Evolutionary conservation across 768 basidiomycete species (phyloP), one percentile per base, ranked within the genome.

Genomic region (Pluteus cervinus): DNA sequence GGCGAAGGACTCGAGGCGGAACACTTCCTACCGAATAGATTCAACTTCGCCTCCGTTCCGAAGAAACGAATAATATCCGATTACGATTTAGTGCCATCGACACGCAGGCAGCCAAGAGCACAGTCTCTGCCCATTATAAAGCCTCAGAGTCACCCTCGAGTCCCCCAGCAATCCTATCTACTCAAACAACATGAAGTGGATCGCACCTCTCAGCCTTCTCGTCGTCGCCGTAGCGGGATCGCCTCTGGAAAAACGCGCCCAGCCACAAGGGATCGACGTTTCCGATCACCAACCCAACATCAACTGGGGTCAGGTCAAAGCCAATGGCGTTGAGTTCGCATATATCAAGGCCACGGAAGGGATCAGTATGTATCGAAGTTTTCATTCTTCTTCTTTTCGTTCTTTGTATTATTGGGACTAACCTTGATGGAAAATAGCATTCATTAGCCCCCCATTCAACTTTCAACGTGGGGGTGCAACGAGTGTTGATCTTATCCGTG

Each of bases 291-390:
- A 81, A 42, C 48, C 62, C 9, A 49, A 44, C 44, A 53, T 81
- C 25, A 58, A 79, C 51, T 81, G 76, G 76, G 57, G 48, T 25
- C 60, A 64, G 3, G 71, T 78, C 43, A 66, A 60, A 42, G 51
- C 65, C 9, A 72, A 73, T 42, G 79, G 75, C 3, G 52, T 79
- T 22, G 40, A 59, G 9, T 82, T 79, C 46, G 74, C 60, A 3
- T 81, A 68, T 49, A 80, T 82, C 68, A 82, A 81, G 51, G 80
- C 79, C 7, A 82, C 79, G 3, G 79, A 82, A 51, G 72, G 72
- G 7, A 76, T 65, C n/a, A 50, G 75, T 76, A 34, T 39, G 61
- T 48, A 6, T 29, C 29, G 29, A 22, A 9, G 14, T 20, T 28
- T 12, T 15, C n/a, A 14, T 14, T 33, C 8, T 12, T 2, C 4